A percentile compares a stretch with the other conserved stretches of the same genome.
Conservation (phyloP, 345 rosid species). For the Linum trigynum region DNA sequence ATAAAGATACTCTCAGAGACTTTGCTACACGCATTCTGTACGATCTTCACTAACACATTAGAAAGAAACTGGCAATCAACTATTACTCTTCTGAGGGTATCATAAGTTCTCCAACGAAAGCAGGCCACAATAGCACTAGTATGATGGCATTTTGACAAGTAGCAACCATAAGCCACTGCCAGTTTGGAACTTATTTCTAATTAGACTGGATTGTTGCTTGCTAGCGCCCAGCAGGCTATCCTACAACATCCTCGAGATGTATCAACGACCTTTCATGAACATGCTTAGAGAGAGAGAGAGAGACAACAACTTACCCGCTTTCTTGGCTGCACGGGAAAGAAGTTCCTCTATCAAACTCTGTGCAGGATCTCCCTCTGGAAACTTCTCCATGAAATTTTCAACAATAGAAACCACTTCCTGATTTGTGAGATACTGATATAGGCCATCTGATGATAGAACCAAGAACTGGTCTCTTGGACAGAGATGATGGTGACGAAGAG, state of each 20-base stretch:
- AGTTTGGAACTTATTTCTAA: too few species aligned
- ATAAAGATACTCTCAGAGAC: too few species aligned
- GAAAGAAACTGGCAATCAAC: too few species aligned
- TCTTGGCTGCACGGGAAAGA: constrained; percentile 87
- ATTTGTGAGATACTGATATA: constrained; percentile 88
- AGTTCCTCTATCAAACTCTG: constrained; percentile 90
- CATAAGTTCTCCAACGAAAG: too few species aligned
- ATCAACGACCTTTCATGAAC: constrained; percentile 8
- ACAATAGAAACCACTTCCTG: constrained; percentile 81
- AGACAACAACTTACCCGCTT: constrained; percentile 59
- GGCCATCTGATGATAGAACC: constrained; percentile 88
- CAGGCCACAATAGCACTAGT: too few species aligned
- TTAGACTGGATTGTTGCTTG: too few species aligned
- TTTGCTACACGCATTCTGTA: too few species aligned
- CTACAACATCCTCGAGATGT: neutral
- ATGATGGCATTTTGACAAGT: too few species aligned
- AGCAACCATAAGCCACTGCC: too few species aligned
- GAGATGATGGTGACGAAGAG: constrained; percentile 76
- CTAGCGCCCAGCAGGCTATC: too few species aligned
- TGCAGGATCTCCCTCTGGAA: constrained; percentile 97
- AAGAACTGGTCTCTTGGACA: constrained; percentile 79
- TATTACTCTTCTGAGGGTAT: too few species aligned
- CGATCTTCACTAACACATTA: too few species aligned
- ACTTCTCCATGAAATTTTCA: constrained; percentile 77
- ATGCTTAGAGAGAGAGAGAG: constrained; percentile 2